Conservation (phyloP, 2,329 filamentous ascomycete species). For the Fusarium sp. region DNA sequence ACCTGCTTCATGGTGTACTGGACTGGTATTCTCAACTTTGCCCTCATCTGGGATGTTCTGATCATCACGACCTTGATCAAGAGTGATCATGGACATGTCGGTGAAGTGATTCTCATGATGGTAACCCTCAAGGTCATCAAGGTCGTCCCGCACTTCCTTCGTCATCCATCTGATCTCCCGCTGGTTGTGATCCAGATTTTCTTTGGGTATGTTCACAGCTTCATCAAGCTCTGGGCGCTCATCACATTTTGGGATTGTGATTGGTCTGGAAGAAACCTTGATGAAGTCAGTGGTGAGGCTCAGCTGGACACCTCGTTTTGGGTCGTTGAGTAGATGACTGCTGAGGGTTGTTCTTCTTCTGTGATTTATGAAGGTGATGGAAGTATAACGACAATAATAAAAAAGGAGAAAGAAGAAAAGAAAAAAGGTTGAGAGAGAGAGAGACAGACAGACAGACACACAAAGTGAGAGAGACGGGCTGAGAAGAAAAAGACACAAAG, state of each 20-base stretch:
- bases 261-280: slow-evolving; percentile 55
- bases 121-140: slow-evolving; percentile 65
- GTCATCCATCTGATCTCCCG: slow-evolving; percentile 64
- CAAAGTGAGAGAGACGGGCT: too few relatives aligned
- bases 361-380: too few relatives aligned
- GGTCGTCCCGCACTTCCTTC: slow-evolving; percentile 64
- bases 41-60: slow-evolving; percentile 63
- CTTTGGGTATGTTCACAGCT: slow-evolving; percentile 70
- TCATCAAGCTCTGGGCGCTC: slow-evolving; percentile 69
- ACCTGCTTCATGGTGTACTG: slow-evolving; percentile 69
- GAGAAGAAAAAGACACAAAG: too few relatives aligned
- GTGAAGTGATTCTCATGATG: slow-evolving; percentile 28
- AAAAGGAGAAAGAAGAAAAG: too few relatives aligned
- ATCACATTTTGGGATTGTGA: slow-evolving; percentile 63
- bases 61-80: slow-evolving; percentile 54
- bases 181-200: slow-evolving; percentile 64
- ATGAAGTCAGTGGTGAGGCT: slow-evolving; percentile 31
- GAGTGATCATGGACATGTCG: neutral
- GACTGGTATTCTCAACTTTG: slow-evolving; percentile 67
- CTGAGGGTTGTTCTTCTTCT: too few relatives aligned
- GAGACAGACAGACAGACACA: too few relatives aligned
- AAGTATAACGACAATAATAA: too few relatives aligned
- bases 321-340: neutral
- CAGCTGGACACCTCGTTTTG: slow-evolving; percentile 28
- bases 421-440: too few relatives aligned